These are phyloP conservation scores for Lathyrus sativus DNA, from an alignment of 306 rosid genomes.

Conservation along the genomic window DNA sequence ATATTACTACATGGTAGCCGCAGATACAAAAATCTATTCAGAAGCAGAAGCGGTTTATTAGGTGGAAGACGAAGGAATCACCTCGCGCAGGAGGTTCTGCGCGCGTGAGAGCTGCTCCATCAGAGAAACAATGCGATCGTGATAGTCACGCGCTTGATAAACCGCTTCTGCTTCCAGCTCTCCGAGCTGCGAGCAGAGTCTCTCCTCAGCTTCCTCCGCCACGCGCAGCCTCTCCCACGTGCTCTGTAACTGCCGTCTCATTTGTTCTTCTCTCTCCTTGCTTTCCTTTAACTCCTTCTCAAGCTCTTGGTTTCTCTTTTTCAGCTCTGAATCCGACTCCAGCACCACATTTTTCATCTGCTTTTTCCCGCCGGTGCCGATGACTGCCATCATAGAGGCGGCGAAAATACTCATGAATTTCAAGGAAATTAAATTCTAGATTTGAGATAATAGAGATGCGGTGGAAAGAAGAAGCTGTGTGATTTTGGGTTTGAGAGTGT, in stretches of 20 bases:
- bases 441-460: constrained; percentile 12
- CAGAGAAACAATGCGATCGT: constrained; percentile 57
- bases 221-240: constrained; percentile 66
- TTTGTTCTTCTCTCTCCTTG: constrained; percentile 68
- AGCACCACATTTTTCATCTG: constrained; percentile 2
- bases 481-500: neutral
- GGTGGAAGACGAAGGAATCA: constrained; percentile 35
- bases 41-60: no score
- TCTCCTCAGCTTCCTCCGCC: constrained; percentile 93
- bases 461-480: neutral
- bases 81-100: constrained; percentile 45
- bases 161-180: constrained; percentile 87
- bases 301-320: constrained; percentile 66
- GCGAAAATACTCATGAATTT: constrained; percentile 6
- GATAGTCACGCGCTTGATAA: constrained; percentile 67
- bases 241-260: constrained; percentile 57
- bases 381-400: constrained; percentile 41
- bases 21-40: neutral
- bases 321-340: constrained; percentile 36
- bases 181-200: constrained; percentile 87
- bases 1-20: neutral
- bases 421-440: neutral
- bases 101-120: constrained; percentile 72
- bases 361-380: constrained; percentile 30
- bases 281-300: constrained; percentile 73